phyloP scores from a whole-genome alignment of 352 stramenopile species.

The Achlya hypogyna region DNA sequence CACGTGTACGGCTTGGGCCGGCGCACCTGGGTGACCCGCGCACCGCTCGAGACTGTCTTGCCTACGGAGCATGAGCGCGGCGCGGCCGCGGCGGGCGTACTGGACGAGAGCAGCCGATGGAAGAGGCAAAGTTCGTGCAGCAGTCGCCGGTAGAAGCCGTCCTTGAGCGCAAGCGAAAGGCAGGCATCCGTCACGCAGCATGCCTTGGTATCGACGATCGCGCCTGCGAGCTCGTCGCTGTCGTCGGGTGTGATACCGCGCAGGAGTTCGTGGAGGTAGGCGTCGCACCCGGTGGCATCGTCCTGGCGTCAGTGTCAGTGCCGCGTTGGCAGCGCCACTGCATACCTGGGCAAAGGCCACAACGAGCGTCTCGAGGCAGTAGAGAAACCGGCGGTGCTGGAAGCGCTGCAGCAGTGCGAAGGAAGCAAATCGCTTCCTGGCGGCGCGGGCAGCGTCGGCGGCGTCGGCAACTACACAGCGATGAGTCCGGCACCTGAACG shows the following conservation, averaged over 20 bases:
- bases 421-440: not conserved
- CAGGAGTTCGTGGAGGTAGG: constrained; percentile 32
- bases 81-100: too few species aligned
- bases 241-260: not conserved
- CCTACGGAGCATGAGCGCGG: too few species aligned
- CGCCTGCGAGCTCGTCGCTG: not conserved
- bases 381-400: constrained; percentile 64
- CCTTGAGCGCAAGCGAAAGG: constrained; percentile 56
- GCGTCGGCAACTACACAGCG: not conserved
- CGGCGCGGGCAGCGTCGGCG: not conserved
- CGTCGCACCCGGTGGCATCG: constrained; percentile 49
- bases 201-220: not conserved
- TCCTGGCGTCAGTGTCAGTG: constrained; percentile 21
- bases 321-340: not conserved
- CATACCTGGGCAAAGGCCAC: constrained; percentile 43
- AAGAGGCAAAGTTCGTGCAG: constrained; percentile 68
- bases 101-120: constrained; percentile 52
- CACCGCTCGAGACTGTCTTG: constrained; percentile 55
- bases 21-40: constrained; percentile 59
- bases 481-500: not conserved
- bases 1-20: constrained; percentile 25
- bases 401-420: constrained; percentile 39
- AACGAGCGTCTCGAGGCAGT: constrained; percentile 65
- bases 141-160: constrained; percentile 61
- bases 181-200: constrained; percentile 1